Conservation (phyloP, 495 filamentous ascomycete genomes). For the Entonaema liquescens region DNA sequence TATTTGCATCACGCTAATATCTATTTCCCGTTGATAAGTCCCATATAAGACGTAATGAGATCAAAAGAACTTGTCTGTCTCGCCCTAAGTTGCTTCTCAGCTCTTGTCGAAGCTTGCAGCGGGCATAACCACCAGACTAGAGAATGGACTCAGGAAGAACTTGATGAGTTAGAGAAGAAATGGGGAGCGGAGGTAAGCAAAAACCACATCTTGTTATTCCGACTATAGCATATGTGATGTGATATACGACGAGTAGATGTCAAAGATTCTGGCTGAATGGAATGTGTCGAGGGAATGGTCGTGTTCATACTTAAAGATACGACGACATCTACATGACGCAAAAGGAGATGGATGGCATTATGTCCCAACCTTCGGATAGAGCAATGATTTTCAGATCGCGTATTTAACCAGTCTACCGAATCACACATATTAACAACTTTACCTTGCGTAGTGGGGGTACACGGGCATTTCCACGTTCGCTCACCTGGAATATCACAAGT, state of each 20-base stretch:
- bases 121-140: slow-evolving; percentile 34
- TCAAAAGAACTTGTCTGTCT: slow-evolving; percentile 21
- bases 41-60: slow-evolving; percentile 28
- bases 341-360: not conserved
- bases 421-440: slow-evolving; percentile 4
- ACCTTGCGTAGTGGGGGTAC: slow-evolving; percentile 70
- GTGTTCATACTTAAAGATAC: not conserved
- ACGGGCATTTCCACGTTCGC: slow-evolving; percentile 83
- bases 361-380: not conserved
- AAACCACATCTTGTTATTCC: not conserved
- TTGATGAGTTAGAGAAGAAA: slow-evolving; percentile 61
- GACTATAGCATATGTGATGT: not conserved
- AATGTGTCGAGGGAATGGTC: not conserved
- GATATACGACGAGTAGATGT: not conserved
- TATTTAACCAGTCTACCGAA: not conserved
- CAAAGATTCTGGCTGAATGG: not conserved
- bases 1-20: not conserved
- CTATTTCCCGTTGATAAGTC: not conserved
- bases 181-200: slow-evolving; percentile 62
- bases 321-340: not conserved
- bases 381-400: not conserved
- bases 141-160: slow-evolving; percentile 51
- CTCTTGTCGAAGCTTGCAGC: slow-evolving; percentile 39
- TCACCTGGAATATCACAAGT: slow-evolving; percentile 77
- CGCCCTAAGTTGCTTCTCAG: slow-evolving; percentile 32